Percentiles rank a stretch among this genome's conserved stretches.
Conservation (phyloP, 2,329 filamentous ascomycete genomes). For the Rhytidhysteron rufulum region DNA sequence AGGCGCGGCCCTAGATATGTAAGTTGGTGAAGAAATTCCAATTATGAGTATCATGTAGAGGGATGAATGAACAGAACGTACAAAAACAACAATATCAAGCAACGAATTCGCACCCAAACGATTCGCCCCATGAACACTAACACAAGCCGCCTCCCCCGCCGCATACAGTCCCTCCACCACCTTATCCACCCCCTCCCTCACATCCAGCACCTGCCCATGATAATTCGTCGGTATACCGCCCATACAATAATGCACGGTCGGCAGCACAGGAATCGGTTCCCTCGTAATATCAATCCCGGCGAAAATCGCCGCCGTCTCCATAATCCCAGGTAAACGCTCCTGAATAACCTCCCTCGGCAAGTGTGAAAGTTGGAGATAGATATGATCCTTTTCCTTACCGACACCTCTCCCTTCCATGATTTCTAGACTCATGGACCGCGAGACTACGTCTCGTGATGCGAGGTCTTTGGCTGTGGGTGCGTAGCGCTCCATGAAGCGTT, state of each 20-base stretch:
- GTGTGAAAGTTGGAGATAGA: conserved; percentile 47
- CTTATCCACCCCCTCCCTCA: conserved; percentile 37
- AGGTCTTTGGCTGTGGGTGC: conserved; percentile 50
- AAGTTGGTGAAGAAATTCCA: too few relatives aligned
- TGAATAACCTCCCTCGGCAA: conserved; percentile 45
- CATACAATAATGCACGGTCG: conserved; percentile 53
- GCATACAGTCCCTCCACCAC: conserved; percentile 46
- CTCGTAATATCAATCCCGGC: conserved; percentile 48
- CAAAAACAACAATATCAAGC: conserved; percentile 49
- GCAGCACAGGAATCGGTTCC: conserved; percentile 49
- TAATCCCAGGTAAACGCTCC: conserved; percentile 47
- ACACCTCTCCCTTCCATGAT: conserved; percentile 46
- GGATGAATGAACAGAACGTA: conserved; percentile 13
- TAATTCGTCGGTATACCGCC: conserved; percentile 50
- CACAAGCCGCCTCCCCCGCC: conserved; percentile 47
- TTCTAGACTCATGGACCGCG: conserved; percentile 48
- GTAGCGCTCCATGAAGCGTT: conserved; percentile 52
- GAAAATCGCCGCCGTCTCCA: conserved; percentile 50
- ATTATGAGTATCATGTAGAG: not conserved
- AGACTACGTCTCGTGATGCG: conserved; percentile 47
- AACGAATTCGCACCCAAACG: conserved; percentile 47
- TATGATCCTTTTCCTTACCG: conserved; percentile 45
- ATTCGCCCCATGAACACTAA: conserved; percentile 49
- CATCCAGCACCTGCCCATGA: conserved; percentile 45
- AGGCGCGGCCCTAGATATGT: conserved; percentile 38